Evolutionary conservation across 2,329 filamentous ascomycete species (phyloP).

Genomic region (Aspergillus terreus): DNA sequence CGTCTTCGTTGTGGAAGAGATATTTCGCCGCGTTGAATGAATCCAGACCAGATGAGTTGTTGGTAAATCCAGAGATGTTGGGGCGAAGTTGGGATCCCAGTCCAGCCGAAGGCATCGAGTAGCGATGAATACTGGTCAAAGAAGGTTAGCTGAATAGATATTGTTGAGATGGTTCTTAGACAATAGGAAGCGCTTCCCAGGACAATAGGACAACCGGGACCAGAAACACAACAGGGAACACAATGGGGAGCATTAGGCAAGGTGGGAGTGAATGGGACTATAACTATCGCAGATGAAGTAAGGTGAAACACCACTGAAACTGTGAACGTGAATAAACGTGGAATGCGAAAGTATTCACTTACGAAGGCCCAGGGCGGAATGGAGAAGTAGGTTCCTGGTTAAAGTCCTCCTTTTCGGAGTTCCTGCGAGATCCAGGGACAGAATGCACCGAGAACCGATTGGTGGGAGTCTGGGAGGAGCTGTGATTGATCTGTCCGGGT

Average conservation of each 20-base stretch:
- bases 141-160: constrained; percentile 1
- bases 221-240: neutral
- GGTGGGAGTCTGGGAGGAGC: constrained; percentile 48
- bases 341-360: constrained; percentile 48
- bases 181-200: neutral
- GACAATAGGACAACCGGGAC: neutral
- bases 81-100: constrained; percentile 31
- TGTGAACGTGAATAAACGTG: neutral
- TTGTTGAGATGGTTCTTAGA: neutral
- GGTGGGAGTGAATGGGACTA: too few relatives aligned
- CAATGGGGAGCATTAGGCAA: neutral
- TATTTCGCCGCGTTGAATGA: constrained; percentile 83
- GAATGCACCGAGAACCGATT: constrained; percentile 76
- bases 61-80: constrained; percentile 25
- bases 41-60: constrained; percentile 56
- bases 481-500: constrained; percentile 57
- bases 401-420: constrained; percentile 86
- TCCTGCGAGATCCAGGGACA: constrained; percentile 78
- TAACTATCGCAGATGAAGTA: neutral
- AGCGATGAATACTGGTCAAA: constrained; percentile 68
- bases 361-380: constrained; percentile 73
- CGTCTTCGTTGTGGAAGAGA: constrained; percentile 80
- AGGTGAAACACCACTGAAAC: neutral
- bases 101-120: constrained; percentile 80
- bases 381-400: constrained; percentile 58